phyloP scores from a whole-genome alignment of 352 stramenopile species.

The Stramenopiles sp. region DNA sequence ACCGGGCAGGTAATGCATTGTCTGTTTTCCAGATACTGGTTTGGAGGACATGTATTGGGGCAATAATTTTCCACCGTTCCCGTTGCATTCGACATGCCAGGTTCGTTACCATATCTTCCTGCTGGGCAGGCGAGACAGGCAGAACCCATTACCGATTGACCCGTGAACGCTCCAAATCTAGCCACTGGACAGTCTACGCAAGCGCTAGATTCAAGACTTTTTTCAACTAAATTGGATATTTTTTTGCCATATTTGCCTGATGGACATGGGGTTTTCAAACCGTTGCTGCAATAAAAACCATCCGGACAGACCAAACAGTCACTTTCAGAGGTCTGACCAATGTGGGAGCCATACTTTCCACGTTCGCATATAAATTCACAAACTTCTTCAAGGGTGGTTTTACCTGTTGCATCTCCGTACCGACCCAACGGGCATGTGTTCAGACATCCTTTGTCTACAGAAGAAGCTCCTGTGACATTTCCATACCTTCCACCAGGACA shows the following conservation, averaged over 20 bases:
- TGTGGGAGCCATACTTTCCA: background rate
- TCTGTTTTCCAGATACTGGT: background rate
- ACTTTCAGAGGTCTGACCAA: background rate
- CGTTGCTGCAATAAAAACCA: conserved; percentile 13
- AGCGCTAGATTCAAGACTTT: background rate
- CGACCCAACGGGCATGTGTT: background rate
- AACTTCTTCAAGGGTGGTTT: background rate
- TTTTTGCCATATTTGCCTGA: conserved; percentile 11
- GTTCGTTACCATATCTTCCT: background rate
- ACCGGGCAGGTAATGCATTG: background rate
- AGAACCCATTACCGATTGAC: background rate
- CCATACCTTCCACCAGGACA: background rate
- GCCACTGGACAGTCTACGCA: background rate
- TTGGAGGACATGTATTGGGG: too few species aligned
- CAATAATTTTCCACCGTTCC: background rate
- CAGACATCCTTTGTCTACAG: background rate
- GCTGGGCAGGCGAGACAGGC: background rate
- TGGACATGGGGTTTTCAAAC: conserved; percentile 12
- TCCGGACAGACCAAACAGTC: conserved; percentile 11
- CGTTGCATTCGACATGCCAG: background rate
- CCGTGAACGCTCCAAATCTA: background rate
- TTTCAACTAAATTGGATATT: background rate
- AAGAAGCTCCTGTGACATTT: background rate
- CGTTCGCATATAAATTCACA: background rate
- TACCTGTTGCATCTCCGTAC: background rate